Evolutionary conservation across 208 protist genomes (phyloP).

Genomic region (Leishmania arabica): DNA sequence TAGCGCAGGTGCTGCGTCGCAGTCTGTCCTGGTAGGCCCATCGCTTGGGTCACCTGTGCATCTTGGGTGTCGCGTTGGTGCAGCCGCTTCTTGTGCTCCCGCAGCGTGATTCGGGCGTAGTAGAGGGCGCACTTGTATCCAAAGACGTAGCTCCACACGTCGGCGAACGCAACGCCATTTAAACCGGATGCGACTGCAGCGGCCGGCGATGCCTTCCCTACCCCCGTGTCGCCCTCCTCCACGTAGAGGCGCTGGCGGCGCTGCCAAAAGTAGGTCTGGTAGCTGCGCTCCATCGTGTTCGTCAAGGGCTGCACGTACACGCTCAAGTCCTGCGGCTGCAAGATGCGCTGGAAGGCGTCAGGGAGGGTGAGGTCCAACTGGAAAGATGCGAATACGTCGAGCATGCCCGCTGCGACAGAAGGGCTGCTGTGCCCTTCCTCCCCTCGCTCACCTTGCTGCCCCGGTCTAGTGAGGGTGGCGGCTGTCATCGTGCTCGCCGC

Average conservation of each 20-base stretch:
- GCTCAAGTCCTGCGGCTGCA: conserved; percentile 58
- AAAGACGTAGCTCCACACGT: conserved; percentile 84
- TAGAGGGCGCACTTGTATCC: conserved; percentile 83
- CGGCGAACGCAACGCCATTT: conserved; percentile 22
- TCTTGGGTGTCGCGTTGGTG: conserved; percentile 56
- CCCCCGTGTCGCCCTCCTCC: neutral
- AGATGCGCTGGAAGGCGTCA: conserved; percentile 49
- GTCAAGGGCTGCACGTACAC: conserved; percentile 39
- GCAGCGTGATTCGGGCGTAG: conserved; percentile 70
- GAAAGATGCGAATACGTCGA: conserved; percentile 80
- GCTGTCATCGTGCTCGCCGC: neutral
- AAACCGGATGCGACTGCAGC: neutral
- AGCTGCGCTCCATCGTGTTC: conserved; percentile 35
- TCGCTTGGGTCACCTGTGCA: conserved; percentile 33
- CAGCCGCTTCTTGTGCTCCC: conserved; percentile 63
- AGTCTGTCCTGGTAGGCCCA: conserved; percentile 26
- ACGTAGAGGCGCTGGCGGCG: conserved; percentile 42
- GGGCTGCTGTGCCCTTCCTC: neutral
- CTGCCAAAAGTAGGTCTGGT: conserved; percentile 76
- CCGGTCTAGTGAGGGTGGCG: neutral
- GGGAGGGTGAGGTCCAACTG: conserved; percentile 66
- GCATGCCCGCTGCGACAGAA: conserved; percentile 27
- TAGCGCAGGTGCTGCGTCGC: conserved; percentile 25
- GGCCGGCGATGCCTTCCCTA: neutral
- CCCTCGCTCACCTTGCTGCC: neutral